A percentile compares a stretch with the other conserved stretches of the same genome.
These are phyloP conservation scores for Chytriomyces sp. DNA, from an alignment of 192 early-diverging fungal species.

Conservation along the genomic window DNA sequence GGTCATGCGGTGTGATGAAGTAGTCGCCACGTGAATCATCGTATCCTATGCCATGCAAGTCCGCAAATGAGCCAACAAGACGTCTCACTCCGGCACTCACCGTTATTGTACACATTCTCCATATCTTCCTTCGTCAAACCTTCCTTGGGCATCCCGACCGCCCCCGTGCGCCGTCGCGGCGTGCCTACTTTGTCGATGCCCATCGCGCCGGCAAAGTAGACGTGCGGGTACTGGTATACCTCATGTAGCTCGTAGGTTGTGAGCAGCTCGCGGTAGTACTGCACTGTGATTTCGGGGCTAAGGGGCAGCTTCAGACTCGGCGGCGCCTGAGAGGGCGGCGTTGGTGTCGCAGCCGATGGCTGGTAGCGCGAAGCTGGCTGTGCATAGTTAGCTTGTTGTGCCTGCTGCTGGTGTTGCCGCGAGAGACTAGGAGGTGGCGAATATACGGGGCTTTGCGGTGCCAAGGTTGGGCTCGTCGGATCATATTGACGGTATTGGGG, in stretches of 20 bases:
- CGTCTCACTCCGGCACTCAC: too few relatives aligned
- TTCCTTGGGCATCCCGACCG: slow-evolving; percentile 44
- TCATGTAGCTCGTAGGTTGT: slow-evolving; percentile 85
- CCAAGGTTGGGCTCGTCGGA: too few relatives aligned
- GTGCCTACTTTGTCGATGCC: slow-evolving; percentile 58
- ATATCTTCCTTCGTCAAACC: slow-evolving; percentile 34
- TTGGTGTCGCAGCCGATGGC: background rate
- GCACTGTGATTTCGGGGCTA: slow-evolving; percentile 39
- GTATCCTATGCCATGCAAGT: too few relatives aligned
- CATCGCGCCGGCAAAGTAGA: slow-evolving; percentile 86
- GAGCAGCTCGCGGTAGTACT: slow-evolving; percentile 54
- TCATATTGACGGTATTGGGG: too few relatives aligned
- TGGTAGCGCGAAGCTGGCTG: too few relatives aligned
- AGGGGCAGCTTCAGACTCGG: slow-evolving; percentile 38
- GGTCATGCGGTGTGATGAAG: slow-evolving; percentile 79
- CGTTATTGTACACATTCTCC: slow-evolving; percentile 41
- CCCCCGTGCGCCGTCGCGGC: slow-evolving; percentile 57
- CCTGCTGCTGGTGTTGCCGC: too few relatives aligned
- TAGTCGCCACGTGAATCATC: slow-evolving; percentile 97
- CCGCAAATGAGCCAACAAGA: too few relatives aligned
- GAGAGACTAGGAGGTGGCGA: too few relatives aligned
- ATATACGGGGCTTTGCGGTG: too few relatives aligned
- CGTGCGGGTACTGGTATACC: slow-evolving; percentile 79
- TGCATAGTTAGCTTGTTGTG: too few relatives aligned
- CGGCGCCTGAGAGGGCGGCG: background rate